Base-by-base conservation (phyloP, 176 grass and related monocot genomes). In the Carex cristatella region DNA sequence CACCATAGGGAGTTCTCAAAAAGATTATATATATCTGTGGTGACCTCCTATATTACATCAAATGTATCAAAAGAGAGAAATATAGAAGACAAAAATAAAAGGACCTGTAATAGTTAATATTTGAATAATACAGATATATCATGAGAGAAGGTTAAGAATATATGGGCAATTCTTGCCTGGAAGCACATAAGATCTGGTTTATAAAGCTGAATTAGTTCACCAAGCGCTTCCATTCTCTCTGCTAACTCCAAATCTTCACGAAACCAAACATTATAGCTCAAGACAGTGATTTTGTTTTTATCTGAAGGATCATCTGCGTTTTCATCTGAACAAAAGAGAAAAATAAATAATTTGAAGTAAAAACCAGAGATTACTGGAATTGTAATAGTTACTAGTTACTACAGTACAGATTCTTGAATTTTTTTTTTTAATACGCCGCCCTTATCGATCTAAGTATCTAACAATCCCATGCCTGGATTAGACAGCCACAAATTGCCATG, bases 241-340 rank as follows among this genome's bases (percentile, higher is more conserved):
- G 0, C 10, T 62, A 98, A 83, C 86, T 98, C 95, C 76, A 98
- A 56, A 83, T 98, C 95, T 86, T 98, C 93, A 13, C 89, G 83
- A 60, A 98, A 93, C 93, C 95, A 98, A 44, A 98, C 85, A 91
- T 95, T 98, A 84, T 95, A 98, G 84, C 89, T 95, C 88, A 98
- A 89, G 44, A 98, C 85, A 89, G 89, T 93, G 49, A 98, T 77
- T 37, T 68, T 88, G 75, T 80, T 81, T 72, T 81, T 89, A 38
- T 83, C 69, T 53, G 84, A 82, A 86, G 59, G 49, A 65, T 46
- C 16, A 14, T 65, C 54, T 13, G 37, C 46, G 69, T 67, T 74
- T 68, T 65, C 89, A 93, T 74, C 58, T 37, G 49, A 77, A 15
- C 13, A 85, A 37, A n/a, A 42, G 15, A 71, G 3, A 87, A 82